A percentile compares a stretch with the other conserved stretches of the same genome.
These are phyloP conservation scores for Lipomyces spencermartinsiae DNA, from an alignment of 805 yeast species.

Conservation along the genomic window DNA sequence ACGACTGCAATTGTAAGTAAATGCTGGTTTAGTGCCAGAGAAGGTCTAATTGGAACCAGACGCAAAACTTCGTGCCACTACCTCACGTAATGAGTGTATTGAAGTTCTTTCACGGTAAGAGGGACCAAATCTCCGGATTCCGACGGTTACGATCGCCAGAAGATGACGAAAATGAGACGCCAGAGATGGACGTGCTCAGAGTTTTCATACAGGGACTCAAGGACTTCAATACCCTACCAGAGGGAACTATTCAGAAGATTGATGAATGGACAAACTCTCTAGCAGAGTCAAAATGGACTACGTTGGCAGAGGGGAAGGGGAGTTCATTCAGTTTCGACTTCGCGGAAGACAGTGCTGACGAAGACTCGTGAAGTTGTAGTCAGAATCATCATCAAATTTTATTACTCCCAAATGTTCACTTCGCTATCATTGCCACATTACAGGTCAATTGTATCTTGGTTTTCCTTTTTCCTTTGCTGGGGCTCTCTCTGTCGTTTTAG, in stretches of 20 bases:
- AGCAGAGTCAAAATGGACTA: constrained; percentile 59
- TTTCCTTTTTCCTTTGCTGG: not conserved
- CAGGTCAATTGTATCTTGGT: constrained; percentile 5
- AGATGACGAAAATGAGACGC: constrained; percentile 40
- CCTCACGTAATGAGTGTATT: constrained; percentile 64
- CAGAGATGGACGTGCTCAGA: constrained; percentile 49
- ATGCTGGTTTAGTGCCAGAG: not conserved
- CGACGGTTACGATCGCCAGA: not conserved
- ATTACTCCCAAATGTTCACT: not conserved
- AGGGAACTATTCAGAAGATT: constrained; percentile 41
- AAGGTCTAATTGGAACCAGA: constrained; percentile 42
- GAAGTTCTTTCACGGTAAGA: constrained; percentile 68
- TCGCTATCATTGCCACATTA: not conserved
- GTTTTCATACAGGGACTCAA: constrained; percentile 48
- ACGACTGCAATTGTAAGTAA: constrained; percentile 65
- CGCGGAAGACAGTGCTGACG: constrained; percentile 27
- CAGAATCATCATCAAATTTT: not conserved
- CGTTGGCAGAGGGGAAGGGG: constrained; percentile 45
- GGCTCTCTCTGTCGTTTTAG: constrained; percentile 3
- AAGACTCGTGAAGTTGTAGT: not conserved
- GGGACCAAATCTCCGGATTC: constrained; percentile 81
- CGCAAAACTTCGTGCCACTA: constrained; percentile 85
- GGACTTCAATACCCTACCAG: constrained; percentile 30
- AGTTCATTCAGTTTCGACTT: constrained; percentile 50
- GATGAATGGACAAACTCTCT: constrained; percentile 38